These are phyloP conservation scores for Trametes hirsuta DNA, from an alignment of 1,284 basidiomycete species.

Conservation along the genomic window DNA sequence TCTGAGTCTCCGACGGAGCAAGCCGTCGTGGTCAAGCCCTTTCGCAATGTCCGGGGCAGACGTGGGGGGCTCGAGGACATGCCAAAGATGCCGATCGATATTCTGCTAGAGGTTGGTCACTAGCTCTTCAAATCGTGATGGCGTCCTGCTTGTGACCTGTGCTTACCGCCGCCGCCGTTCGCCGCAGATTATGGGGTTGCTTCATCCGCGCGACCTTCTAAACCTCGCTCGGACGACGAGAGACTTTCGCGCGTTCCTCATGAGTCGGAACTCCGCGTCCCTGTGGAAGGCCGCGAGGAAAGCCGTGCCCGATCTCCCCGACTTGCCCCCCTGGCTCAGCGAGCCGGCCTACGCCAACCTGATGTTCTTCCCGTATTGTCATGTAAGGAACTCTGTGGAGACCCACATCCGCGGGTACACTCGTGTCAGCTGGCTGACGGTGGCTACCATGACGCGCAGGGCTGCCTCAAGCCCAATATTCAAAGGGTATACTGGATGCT, in stretches of 20 bases:
- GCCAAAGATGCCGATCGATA: slow-evolving; percentile 27
- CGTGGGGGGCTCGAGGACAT: not conserved
- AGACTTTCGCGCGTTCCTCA: slow-evolving; percentile 22
- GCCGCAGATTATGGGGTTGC: slow-evolving; percentile 19
- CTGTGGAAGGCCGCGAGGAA: slow-evolving; percentile 22
- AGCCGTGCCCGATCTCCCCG: slow-evolving; percentile 15
- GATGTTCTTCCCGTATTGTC: slow-evolving; percentile 18
- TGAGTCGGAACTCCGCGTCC: slow-evolving; percentile 11
- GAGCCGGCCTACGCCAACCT: slow-evolving; percentile 21
- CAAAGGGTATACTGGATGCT: slow-evolving; percentile 18
- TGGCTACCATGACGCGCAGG: slow-evolving; percentile 4
- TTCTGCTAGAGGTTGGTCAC: slow-evolving; percentile 25
- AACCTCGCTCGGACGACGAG: slow-evolving; percentile 24
- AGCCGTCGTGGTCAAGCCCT: not conserved
- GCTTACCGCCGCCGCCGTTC: too few relatives aligned
- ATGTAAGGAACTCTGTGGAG: not conserved
- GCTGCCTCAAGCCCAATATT: slow-evolving; percentile 14
- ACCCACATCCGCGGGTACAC: not conserved
- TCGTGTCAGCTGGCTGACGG: not conserved
- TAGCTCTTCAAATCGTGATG: not conserved
- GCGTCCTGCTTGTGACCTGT: too few relatives aligned
- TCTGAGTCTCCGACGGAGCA: too few relatives aligned
- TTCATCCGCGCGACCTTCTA: slow-evolving; percentile 26
- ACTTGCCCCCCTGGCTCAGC: slow-evolving; percentile 23
- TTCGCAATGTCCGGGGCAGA: not conserved